A percentile compares a stretch with the other conserved stretches of the same genome.
phyloP scores from a whole-genome alignment of 176 grass and related monocot genomes.

The Triticum monococcum region DNA sequence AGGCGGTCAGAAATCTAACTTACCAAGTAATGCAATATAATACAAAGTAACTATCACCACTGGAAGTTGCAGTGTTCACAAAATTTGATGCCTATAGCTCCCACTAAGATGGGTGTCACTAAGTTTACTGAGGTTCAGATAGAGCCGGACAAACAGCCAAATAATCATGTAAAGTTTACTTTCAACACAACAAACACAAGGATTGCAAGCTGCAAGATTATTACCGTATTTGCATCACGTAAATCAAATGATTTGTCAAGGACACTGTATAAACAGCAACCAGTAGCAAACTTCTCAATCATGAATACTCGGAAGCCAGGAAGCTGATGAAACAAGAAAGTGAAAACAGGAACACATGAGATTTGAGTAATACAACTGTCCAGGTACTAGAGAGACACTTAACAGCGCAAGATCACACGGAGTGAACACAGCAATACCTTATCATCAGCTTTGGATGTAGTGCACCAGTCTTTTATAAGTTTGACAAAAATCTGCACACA shows the following conservation, averaged over 20 bases:
- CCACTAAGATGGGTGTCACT: neutral
- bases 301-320: conserved; percentile 89
- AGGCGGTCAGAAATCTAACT: conserved; percentile 6
- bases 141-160: neutral
- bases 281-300: conserved; percentile 76
- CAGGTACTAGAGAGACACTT: conserved; percentile 25
- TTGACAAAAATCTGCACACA: conserved; percentile 94
- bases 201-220: conserved; percentile 13
- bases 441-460: conserved; percentile 62
- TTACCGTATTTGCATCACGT: conserved; percentile 88
- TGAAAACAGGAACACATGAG: conserved; percentile 18
- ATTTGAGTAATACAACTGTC: conserved; percentile 16
- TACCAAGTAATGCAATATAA: neutral
- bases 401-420: conserved; percentile 12
- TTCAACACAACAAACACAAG: conserved; percentile 13
- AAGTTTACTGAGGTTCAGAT: neutral
- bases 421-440: conserved; percentile 56
- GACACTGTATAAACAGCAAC: conserved; percentile 90
- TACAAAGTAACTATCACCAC: neutral
- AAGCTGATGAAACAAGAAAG: conserved; percentile 53
- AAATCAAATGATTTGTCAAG: conserved; percentile 97
- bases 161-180: neutral
- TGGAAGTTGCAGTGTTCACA: neutral
- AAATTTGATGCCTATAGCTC: conserved; percentile 32
- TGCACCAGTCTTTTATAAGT: conserved; percentile 95